Base-by-base conservation (phyloP, 169 alveolate genomes). In the Blepharisma undulans region DNA sequence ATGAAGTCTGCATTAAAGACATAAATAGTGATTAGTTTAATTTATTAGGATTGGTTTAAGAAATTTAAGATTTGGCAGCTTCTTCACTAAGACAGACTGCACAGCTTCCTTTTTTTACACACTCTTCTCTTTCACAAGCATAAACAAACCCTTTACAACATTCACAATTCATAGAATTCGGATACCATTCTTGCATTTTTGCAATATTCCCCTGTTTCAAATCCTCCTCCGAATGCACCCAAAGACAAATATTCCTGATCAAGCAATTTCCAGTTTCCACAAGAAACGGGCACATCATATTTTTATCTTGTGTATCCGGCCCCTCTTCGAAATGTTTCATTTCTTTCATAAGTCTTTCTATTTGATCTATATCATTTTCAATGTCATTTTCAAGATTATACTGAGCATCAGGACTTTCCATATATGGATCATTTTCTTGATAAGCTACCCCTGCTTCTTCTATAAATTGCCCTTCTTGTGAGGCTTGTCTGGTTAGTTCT, bases 61-160 rank as follows among this genome's bases (percentile, higher is more conserved):
- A 48, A 48, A 48, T 48, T 48, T 48, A 48, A 48, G 66, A 48
- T 48, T 10, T 48, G 14, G 66, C 14, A 48, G 14, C 66, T 48
- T 18, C 66, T 48, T 48, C 66, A 48, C 66, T 48, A 48, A 48
- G 66, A 48, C 80, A 74, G 18, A 74, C 80, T 29, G 33, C 8
- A 18, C 80, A 74, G 29, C 33, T 74, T 74, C 80, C 80, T 74
- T 74, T 22, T 29, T 74, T 74, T 5, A 18, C 33, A 6, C 80
- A 74, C 33, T 74, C 80, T 74, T 74, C 80, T 25, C 36, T 29
- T 25, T 74, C 27, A 7, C 87, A 79, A 29, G 71, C 87, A 79
- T 30, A 79, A 33, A 79, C 18, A 33, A 25, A 79, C 29, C 87
- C 87, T 79, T 79, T 79, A 7, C 87, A 79, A n/a, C 87, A 79